phyloP scores from a whole-genome alignment of 768 basidiomycete species.

The Piloderma croceum region DNA sequence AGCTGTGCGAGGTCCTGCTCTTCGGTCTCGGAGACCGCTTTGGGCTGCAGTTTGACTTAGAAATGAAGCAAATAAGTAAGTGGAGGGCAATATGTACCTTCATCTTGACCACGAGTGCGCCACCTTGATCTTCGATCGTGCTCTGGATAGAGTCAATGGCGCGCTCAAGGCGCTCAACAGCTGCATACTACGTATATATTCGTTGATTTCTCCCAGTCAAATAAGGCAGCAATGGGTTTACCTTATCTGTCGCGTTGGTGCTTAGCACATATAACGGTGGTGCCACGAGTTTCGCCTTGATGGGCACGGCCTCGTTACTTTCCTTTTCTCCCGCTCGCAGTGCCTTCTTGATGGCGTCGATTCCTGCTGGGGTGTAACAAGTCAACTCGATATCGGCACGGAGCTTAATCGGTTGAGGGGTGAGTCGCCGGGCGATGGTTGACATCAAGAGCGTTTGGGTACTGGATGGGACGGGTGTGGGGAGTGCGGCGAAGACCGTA shows the following conservation, averaged over 20 bases:
- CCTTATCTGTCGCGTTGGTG: constrained; percentile 96
- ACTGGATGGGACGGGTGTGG: constrained; percentile 47
- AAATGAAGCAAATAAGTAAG: background rate
- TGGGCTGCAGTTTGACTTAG: constrained; percentile 54
- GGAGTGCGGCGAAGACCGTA: constrained; percentile 71
- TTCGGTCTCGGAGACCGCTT: constrained; percentile 95
- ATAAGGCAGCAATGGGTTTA: constrained; percentile 21
- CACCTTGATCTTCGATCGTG: constrained; percentile 80
- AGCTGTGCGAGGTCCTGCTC: constrained; percentile 95
- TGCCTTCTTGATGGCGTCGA: constrained; percentile 94
- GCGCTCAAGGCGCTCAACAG: constrained; percentile 89
- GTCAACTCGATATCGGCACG: constrained; percentile 97
- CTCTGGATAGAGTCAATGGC: constrained; percentile 87
- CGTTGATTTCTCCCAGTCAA: too few relatives aligned
- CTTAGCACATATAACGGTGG: constrained; percentile 94
- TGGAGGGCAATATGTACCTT: constrained; percentile 48
- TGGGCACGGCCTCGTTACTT: constrained; percentile 86
- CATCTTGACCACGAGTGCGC: constrained; percentile 91
- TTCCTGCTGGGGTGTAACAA: constrained; percentile 92
- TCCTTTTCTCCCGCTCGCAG: constrained; percentile 83
- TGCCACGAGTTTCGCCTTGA: constrained; percentile 95
- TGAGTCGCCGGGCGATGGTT: constrained; percentile 91
- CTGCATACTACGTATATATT: constrained; percentile 61
- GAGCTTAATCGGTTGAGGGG: constrained; percentile 97
- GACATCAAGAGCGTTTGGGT: constrained; percentile 60